Evolutionary conservation across 1,139 yeast genomes (phyloP), one percentile per base, ranked within the genome.

Genomic region (Yamadazyma conglobata): DNA sequence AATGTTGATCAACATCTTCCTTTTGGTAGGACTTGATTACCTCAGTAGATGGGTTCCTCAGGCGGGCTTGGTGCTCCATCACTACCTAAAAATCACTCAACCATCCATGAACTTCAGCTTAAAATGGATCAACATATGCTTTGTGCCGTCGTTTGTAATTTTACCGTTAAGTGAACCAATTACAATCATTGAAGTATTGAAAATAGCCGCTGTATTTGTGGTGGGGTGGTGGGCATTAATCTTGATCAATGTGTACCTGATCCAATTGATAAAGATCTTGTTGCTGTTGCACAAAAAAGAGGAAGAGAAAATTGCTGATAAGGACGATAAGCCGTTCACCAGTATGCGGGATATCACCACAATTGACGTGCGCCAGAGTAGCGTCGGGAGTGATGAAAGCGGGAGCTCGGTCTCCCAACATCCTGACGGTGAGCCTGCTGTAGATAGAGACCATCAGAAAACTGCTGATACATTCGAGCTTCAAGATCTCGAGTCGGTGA

Each of bases 111-210:
- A 83, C 33, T 83, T 83, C 50, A 64, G 81, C 2, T 60, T 84
- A 35, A 67, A 81, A 34, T 84, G 91, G 91, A 84, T 84, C 57
- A 82, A 80, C 51, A 70, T 82, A 7, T 82, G 78, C 50, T 84
- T 84, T 61, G 77, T 85, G 1, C 91, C 93, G 0, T 78, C 88
- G 0, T 83, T 84, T 47, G 76, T 83, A 16, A 71, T 79, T 1
- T 65, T 84, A 28, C 91, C 93, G 0, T 62, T 82, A 32, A 72
- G 86, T 10, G 71, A 73, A 22, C 70, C 72, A 37, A 79, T 84
- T 27, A 64, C 80, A 10, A 77, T 78, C 24, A 69, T 70, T 14
- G 93, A 83, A 43, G 85, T 87, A 12, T 63, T 79, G 44, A 77
- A 79, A 34, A 84, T 84, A 23, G 87, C 84, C 2, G 91, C 77